phyloP scores from a whole-genome alignment of 2,329 filamentous ascomycete species.

The Colletotrichum brevisporum region DNA sequence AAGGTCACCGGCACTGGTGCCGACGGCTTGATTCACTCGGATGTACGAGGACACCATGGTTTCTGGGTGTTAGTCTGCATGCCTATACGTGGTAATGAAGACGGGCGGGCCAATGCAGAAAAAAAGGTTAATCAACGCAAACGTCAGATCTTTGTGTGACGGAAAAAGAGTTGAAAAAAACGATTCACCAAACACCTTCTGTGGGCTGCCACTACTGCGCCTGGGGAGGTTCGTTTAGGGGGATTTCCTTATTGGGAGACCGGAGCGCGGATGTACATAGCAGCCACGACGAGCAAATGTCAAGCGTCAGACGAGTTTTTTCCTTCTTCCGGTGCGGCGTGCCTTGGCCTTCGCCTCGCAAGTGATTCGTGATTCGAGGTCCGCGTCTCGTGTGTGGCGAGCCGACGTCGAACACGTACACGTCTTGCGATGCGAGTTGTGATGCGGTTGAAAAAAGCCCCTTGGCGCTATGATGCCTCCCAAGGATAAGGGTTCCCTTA shows the following conservation, averaged over 20 bases:
- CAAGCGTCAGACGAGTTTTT: slow-evolving; percentile 21
- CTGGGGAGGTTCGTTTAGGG: not conserved
- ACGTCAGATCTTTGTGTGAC: not conserved
- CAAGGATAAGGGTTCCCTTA: not conserved
- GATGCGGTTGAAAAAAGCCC: not conserved
- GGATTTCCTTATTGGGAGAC: not conserved
- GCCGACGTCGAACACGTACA: not conserved
- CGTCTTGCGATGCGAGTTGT: not conserved
- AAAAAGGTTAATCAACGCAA: slow-evolving; percentile 2
- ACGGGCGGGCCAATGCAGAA: not conserved
- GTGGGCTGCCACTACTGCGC: not conserved
- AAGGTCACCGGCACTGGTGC: slow-evolving; percentile 29
- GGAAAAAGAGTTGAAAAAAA: not conserved
- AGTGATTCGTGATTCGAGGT: not conserved
- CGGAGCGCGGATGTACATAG: slow-evolving; percentile 24
- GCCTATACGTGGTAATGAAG: not conserved
- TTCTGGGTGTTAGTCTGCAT: not conserved
- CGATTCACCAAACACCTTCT: too few relatives aligned
- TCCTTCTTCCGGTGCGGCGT: not conserved
- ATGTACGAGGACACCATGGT: not conserved
- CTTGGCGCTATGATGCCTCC: slow-evolving; percentile 26
- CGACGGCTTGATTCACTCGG: slow-evolving; percentile 12
- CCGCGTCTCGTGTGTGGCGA: not conserved
- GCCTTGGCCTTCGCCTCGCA: too few relatives aligned
- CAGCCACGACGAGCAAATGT: slow-evolving; percentile 25